phyloP scores from a whole-genome alignment of 371 early-diverging fungal species.

The Mortierella polycephala region DNA sequence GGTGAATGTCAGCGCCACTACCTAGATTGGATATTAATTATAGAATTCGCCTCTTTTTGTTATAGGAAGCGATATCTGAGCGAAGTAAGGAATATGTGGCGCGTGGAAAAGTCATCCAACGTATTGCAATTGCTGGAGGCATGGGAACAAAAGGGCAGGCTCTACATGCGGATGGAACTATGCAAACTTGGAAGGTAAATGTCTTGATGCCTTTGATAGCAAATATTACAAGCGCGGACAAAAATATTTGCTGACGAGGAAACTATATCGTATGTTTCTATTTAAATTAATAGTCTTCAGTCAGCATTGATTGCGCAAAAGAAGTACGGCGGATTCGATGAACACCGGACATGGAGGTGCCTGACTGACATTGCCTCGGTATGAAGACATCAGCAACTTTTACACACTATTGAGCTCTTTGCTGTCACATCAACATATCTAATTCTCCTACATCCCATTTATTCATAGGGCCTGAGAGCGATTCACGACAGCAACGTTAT shows the following conservation, averaged over 20 bases:
- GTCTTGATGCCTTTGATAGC: constrained; percentile 28
- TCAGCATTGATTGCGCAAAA: constrained; percentile 54
- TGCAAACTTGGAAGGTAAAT: constrained; percentile 81
- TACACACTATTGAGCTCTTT: neutral
- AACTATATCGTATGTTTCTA: neutral
- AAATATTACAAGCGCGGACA: neutral
- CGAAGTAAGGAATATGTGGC: constrained; percentile 84
- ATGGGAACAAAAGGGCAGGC: constrained; percentile 92
- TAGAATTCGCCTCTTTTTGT: no score
- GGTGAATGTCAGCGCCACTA: no score
- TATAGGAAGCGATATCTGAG: constrained; percentile 72
- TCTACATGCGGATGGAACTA: constrained; percentile 91
- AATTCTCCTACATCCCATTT: neutral
- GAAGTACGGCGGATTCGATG: constrained; percentile 62
- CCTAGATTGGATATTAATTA: no score
- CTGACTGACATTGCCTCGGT: constrained; percentile 77
- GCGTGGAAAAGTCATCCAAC: constrained; percentile 65
- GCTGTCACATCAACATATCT: neutral
- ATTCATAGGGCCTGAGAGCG: constrained; percentile 69
- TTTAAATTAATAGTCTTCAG: constrained; percentile 35
- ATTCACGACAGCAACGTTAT: constrained; percentile 78
- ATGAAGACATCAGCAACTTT: constrained; percentile 4
- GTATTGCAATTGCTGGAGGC: constrained; percentile 78
- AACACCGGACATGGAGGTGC: constrained; percentile 81
- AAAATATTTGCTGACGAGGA: neutral